A percentile compares a stretch with the other conserved stretches of the same genome.
These are phyloP conservation scores for Eutrema heterophyllum DNA, from an alignment of 345 rosid species.

Conservation along the genomic window DNA sequence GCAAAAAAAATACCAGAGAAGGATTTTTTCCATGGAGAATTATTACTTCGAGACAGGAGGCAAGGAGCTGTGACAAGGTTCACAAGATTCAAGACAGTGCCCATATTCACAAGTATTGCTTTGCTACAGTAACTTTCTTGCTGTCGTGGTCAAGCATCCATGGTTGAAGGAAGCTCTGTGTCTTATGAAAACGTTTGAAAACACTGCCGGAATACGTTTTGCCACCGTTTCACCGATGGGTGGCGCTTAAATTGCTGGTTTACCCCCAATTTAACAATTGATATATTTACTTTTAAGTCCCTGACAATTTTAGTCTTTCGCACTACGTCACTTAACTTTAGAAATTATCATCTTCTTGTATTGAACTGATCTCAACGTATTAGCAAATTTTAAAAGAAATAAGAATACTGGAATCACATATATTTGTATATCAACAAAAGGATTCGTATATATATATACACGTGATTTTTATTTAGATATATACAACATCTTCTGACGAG, in stretches of 20 bases:
- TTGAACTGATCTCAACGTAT: slow-evolving; percentile 1
- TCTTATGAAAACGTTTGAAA: not conserved
- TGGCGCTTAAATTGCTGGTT: too few relatives aligned
- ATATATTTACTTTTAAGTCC: not conserved
- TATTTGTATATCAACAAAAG: not conserved
- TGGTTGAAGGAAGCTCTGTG: not conserved
- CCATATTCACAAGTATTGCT: slow-evolving; percentile 22
- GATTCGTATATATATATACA: not conserved
- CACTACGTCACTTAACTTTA: slow-evolving; percentile 5
- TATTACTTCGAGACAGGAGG: slow-evolving; percentile 24
- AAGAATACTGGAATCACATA: not conserved
- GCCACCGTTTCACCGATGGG: not conserved
- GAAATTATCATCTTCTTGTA: not conserved
- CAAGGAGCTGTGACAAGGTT: slow-evolving; percentile 31
- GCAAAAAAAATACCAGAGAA: slow-evolving; percentile 23
- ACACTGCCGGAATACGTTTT: not conserved
- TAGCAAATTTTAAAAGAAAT: not conserved
- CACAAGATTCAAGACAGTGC: slow-evolving; percentile 28
- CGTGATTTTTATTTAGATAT: not conserved
- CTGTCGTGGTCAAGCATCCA: slow-evolving; percentile 6
- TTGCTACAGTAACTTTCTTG: not conserved
- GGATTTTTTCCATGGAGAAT: slow-evolving; percentile 26
- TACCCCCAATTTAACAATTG: not conserved
- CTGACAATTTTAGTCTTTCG: not conserved
- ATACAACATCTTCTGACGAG: not conserved